A percentile compares a stretch with the other conserved stretches of the same genome.
Evolutionary conservation across 257 asterid genomes (phyloP).

Genomic region (Ajuga chamaepitys): DNA sequence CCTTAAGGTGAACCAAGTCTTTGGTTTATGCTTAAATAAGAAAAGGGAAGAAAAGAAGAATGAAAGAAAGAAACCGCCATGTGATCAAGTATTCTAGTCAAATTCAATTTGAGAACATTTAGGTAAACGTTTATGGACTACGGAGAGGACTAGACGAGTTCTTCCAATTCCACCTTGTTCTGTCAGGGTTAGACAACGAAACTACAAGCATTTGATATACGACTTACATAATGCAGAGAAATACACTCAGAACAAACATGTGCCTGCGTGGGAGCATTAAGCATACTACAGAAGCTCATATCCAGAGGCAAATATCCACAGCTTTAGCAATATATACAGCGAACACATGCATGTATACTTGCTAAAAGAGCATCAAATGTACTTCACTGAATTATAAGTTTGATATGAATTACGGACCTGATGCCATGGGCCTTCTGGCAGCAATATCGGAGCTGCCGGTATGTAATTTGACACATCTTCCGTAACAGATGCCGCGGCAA

Average conservation of each 20-base stretch:
- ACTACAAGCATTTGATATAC: not conserved
- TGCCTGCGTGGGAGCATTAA: not conserved
- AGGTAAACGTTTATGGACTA: not conserved
- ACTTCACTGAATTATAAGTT: not conserved
- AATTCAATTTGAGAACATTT: not conserved
- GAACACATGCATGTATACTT: not conserved
- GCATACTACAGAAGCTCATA: not conserved
- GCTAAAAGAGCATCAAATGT: not conserved
- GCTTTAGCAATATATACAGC: not conserved
- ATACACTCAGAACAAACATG: not conserved
- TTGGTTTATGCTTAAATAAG: not conserved
- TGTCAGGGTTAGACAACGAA: not conserved
- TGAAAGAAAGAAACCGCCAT: too few species aligned
- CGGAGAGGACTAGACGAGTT: not conserved
- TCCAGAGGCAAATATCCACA: not conserved
- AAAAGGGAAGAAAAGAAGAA: too few species aligned
- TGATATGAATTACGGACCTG: slow-evolving; percentile 36
- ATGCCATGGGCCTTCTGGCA: slow-evolving; percentile 89
- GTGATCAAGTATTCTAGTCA: not conserved
- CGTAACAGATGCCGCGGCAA: slow-evolving; percentile 35
- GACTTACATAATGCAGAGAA: not conserved
- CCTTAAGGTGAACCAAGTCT: not conserved
- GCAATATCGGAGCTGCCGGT: slow-evolving; percentile 82
- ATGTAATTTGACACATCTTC: slow-evolving; percentile 52
- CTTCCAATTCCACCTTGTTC: not conserved